Base-by-base conservation (phyloP, 2,329 filamentous ascomycete species). In the Ceratocystis cubensis region DNA sequence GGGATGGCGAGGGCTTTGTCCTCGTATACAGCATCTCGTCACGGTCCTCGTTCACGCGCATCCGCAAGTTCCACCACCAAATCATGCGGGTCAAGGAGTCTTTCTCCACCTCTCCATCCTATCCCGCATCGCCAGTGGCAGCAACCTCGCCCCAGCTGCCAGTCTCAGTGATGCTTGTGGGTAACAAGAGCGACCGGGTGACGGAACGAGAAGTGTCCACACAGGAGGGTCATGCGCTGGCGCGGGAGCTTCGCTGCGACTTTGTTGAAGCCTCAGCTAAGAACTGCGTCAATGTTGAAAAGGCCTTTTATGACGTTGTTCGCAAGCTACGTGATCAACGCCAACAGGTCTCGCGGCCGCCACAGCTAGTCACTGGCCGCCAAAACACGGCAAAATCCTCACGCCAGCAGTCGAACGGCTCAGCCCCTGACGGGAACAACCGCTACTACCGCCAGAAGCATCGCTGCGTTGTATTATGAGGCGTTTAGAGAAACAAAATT, bases 1-100 rank as follows among this genome's bases (percentile, higher is more conserved):
- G 94, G 72, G 93, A 97, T 74, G 93, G 94, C 71, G 94, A 99
- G 76, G 94, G 94, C 22, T 97, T 97, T 75, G 90, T 99, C 37
- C 82, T 99, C 69, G 94, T 99, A 70, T 97, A 99, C 81, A 96
- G 91, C 80, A 97, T 99, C 77, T 96, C 94, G 15, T 97, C 93
- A 64, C 88, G 94, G 73, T 92, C 92, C 44, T 97, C 93, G 22
- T 97, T 97, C 75, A 87, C 88, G 67, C 88, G 93, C 75, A 96
- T 99, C 80, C 90, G 92, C 77, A 88, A 89, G 73, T 97, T 97
- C 75, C 91, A 97, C 78, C 88, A 93, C 75, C 94, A 97, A 78
- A 97, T 97, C 72, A 92, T 96, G 76, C 83, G 95, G 73, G 94
- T 97, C 73, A 97, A 97, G 78, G 94, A 97, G 75, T 96, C 91